Percentiles rank a stretch among this genome's conserved stretches.
Conservation (phyloP, 2,329 filamentous ascomycete genomes). For the Microascus cirrosus region DNA sequence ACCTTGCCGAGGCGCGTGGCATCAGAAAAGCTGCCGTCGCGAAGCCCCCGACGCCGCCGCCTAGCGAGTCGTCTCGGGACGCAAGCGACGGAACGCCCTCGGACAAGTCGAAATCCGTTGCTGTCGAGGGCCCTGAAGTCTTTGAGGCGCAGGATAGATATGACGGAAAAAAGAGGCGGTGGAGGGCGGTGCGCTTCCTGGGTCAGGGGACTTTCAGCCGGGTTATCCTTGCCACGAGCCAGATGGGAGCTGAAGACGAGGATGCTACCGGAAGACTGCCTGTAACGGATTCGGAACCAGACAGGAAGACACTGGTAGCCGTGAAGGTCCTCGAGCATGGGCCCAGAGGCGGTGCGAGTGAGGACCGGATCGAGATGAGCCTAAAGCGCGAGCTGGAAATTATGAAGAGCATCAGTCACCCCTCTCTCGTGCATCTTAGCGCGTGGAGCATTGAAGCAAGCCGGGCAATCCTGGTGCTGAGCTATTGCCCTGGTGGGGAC, state of each 20-base stretch:
- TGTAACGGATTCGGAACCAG: constrained; percentile 15
- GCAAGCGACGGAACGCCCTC: constrained; percentile 28
- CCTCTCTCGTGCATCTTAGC: constrained; percentile 81
- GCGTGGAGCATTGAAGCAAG: constrained; percentile 80
- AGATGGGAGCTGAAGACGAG: constrained; percentile 43
- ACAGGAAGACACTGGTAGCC: constrained; percentile 76
- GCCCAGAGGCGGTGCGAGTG: constrained; percentile 83
- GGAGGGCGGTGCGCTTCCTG: constrained; percentile 68
- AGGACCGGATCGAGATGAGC: constrained; percentile 86
- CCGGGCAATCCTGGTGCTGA: constrained; percentile 74
- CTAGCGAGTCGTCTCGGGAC: constrained; percentile 57
- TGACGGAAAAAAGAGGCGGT: constrained; percentile 61
- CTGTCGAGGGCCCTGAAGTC: constrained; percentile 37
- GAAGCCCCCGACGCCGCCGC: constrained; percentile 68
- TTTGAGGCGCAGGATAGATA: constrained; percentile 59
- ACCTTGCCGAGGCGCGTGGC: constrained; percentile 69
- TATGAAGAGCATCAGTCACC: constrained; percentile 77
- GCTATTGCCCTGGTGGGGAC: constrained; percentile 89
- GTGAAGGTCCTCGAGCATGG: constrained; percentile 95
- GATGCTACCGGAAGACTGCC: constrained; percentile 12
- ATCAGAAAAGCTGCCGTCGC: constrained; percentile 43
- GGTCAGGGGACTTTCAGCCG: constrained; percentile 94
- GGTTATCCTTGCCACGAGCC: constrained; percentile 81
- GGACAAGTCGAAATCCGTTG: constrained; percentile 24
- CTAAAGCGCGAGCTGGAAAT: constrained; percentile 93